phyloP scores from a whole-genome alignment of 2,329 filamentous ascomycete genomes.

The Paecilomyces sp. region DNA sequence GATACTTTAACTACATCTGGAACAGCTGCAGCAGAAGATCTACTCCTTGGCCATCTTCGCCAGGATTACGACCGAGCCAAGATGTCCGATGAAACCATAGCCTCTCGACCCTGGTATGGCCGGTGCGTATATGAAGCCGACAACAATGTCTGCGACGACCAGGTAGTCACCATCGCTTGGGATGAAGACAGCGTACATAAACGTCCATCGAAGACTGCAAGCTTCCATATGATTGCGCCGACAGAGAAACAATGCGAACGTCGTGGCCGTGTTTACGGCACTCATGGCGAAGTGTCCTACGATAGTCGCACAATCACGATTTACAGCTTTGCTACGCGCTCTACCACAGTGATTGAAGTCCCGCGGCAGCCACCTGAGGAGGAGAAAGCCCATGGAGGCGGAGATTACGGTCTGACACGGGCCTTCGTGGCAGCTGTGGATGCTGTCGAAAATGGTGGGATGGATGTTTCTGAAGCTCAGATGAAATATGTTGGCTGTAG shows the following conservation, averaged over 20 bases:
- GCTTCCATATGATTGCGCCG: conserved; percentile 90
- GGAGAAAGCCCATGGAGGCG: conserved; percentile 61
- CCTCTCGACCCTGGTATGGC: conserved; percentile 64
- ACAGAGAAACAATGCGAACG: conserved; percentile 82
- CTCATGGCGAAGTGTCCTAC: conserved; percentile 76
- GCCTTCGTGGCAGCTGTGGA: conserved; percentile 80
- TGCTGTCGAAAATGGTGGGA: conserved; percentile 64
- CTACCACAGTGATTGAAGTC: conserved; percentile 47
- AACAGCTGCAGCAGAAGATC: conserved; percentile 42
- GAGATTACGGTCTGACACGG: conserved; percentile 69
- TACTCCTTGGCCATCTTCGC: conserved; percentile 41
- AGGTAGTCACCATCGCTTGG: conserved; percentile 83
- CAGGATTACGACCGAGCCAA: conserved; percentile 52
- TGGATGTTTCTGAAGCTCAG: conserved; percentile 65
- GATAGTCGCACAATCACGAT: conserved; percentile 72
- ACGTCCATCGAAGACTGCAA: conserved; percentile 66
- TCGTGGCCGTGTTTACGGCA: conserved; percentile 79
- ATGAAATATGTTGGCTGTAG: conserved; percentile 69
- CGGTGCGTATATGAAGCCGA: conserved; percentile 92
- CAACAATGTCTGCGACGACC: conserved; percentile 91
- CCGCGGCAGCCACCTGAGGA: conserved; percentile 53
- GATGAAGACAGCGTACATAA: conserved; percentile 53
- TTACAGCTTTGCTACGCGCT: conserved; percentile 60
- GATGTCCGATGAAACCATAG: conserved; percentile 46
- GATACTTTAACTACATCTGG: conserved; percentile 51